Evolutionary conservation across 768 basidiomycete species (phyloP).

Genomic region (Tricholoma bakamatsutake): DNA sequence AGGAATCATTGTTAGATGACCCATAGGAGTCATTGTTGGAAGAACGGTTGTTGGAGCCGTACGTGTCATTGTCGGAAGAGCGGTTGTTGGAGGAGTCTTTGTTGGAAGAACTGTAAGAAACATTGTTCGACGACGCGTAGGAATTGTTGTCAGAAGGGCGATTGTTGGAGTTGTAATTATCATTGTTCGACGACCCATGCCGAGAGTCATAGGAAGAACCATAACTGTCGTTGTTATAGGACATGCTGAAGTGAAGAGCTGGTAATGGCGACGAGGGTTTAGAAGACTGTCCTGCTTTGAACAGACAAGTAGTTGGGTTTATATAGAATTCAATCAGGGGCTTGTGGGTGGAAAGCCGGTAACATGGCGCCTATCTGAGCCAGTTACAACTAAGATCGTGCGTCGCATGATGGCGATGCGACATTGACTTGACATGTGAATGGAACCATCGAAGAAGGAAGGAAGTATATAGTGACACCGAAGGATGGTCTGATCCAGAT

Average conservation of each 20-base stretch:
- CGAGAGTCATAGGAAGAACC: too few relatives aligned
- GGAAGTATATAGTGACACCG: neutral
- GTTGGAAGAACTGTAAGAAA: slow-evolving; percentile 12
- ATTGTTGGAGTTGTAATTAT: too few relatives aligned
- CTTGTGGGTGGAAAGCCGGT: neutral
- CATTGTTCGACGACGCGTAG: slow-evolving; percentile 15
- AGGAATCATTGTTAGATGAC: neutral
- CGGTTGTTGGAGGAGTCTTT: slow-evolving; percentile 12
- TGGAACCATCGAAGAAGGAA: neutral
- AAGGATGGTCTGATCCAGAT: too few relatives aligned
- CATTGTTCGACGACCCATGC: too few relatives aligned
- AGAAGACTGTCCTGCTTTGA: neutral
- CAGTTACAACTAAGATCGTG: neutral
- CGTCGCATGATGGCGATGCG: neutral
- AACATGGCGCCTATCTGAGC: neutral
- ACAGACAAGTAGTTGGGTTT: neutral
- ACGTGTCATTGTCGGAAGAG: slow-evolving; percentile 19
- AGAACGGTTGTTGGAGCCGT: slow-evolving; percentile 13
- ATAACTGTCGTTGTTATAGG: slow-evolving; percentile 13
- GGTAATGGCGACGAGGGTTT: neutral
- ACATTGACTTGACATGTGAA: neutral
- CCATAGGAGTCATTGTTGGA: neutral
- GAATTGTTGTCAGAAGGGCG: slow-evolving; percentile 21
- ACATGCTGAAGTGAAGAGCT: slow-evolving; percentile 12
- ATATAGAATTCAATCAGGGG: neutral